Evolutionary conservation across 768 basidiomycete species (phyloP).

Genomic region (Suillus brevipes): DNA sequence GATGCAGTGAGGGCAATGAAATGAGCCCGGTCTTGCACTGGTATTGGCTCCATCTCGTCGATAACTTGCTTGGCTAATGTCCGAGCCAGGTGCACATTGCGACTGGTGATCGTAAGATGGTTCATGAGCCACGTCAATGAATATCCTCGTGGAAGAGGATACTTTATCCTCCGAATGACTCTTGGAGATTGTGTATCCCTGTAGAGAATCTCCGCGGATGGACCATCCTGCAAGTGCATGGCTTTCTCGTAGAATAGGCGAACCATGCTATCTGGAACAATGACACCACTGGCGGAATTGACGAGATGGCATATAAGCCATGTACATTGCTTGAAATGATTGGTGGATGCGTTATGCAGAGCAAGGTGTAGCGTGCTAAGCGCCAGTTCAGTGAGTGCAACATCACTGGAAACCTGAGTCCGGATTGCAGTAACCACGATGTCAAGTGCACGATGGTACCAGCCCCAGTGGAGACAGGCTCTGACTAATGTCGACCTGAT

Average conservation of each 20-base stretch:
- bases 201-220: conserved; percentile 49
- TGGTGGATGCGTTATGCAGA: conserved; percentile 35
- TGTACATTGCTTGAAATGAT: conserved; percentile 41
- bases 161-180: conserved; percentile 36
- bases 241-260: conserved; percentile 49
- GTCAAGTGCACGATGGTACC: conserved; percentile 43
- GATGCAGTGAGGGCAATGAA: conserved; percentile 50
- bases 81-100: conserved; percentile 47
- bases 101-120: conserved; percentile 39
- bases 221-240: conserved; percentile 23
- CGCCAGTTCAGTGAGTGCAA: conserved; percentile 35
- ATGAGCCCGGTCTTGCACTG: conserved; percentile 43
- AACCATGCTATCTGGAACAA: conserved; percentile 45
- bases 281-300: conserved; percentile 24
- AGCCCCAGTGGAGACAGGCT: conserved; percentile 56
- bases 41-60: conserved; percentile 41
- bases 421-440: conserved; percentile 37
- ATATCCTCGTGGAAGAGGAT: conserved; percentile 50
- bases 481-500: conserved; percentile 50
- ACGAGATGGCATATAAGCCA: conserved; percentile 44
- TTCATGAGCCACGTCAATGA: conserved; percentile 56
- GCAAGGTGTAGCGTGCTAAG: conserved; percentile 46
- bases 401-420: conserved; percentile 22
- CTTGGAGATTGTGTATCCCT: conserved; percentile 39
- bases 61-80: conserved; percentile 51